phyloP scores from a whole-genome alignment of 2,329 filamentous ascomycete species.

The Meredithiella fracta region DNA sequence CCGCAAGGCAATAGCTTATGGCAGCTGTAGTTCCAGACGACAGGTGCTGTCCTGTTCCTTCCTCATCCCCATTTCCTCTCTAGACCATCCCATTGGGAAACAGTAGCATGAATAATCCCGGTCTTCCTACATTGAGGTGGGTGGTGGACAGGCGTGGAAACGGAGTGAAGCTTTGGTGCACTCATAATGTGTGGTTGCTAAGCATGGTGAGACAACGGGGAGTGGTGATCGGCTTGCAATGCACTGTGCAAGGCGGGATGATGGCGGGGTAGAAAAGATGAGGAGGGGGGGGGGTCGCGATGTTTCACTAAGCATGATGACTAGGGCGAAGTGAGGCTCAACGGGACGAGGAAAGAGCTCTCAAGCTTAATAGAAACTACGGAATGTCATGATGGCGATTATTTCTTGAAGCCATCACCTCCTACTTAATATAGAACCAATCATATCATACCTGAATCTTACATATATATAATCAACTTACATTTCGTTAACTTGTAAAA shows the following conservation, averaged over 20 bases:
- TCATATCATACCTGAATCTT: background rate
- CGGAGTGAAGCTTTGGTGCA: constrained; percentile 4
- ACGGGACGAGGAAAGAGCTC: background rate
- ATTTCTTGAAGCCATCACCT: too few species aligned
- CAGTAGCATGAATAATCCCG: background rate
- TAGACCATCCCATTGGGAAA: background rate
- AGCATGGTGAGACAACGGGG: background rate
- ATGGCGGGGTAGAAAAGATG: constrained; percentile 3
- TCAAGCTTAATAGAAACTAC: background rate
- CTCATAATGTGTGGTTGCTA: background rate
- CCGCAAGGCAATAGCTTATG: background rate
- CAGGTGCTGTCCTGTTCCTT: background rate
- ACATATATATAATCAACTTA: background rate
- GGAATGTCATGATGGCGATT: background rate
- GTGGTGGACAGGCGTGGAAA: constrained; percentile 7
- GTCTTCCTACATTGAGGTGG: background rate
- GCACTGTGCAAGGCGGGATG: background rate
- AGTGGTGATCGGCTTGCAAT: too few species aligned
- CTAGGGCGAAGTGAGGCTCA: too few species aligned
- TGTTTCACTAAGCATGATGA: background rate
- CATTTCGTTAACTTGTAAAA: too few species aligned
- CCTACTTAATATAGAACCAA: background rate
- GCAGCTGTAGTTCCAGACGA: too few species aligned
- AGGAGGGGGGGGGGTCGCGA: background rate
- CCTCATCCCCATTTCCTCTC: too few species aligned